These are phyloP conservation scores for Metschnikowia colocasiae DNA, from an alignment of 805 yeast species.

Conservation along the genomic window DNA sequence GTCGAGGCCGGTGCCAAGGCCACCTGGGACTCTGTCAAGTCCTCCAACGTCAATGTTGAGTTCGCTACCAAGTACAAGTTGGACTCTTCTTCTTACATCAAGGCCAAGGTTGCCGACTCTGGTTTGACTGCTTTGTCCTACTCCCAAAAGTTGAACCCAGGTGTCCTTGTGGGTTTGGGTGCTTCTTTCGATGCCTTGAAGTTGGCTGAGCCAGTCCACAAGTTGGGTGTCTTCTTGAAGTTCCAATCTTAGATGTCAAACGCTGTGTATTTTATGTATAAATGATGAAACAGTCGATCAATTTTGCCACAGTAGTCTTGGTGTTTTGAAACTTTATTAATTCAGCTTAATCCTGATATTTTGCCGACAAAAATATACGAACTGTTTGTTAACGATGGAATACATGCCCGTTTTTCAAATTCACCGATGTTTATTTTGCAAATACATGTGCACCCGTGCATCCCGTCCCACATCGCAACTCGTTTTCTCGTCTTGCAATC, in stretches of 20 bases:
- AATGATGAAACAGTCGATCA: neutral
- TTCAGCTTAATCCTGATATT: too few relatives aligned
- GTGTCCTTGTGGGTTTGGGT: constrained; percentile 96
- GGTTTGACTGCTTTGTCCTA: constrained; percentile 92
- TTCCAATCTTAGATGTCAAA: constrained; percentile 48
- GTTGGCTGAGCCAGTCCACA: constrained; percentile 95
- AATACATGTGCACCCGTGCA: constrained; percentile 8
- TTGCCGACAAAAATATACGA: too few relatives aligned
- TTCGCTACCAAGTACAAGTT: constrained; percentile 92
- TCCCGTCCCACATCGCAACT: constrained; percentile 5
- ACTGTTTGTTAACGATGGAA: neutral
- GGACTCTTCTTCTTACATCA: constrained; percentile 84
- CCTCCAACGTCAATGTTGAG: constrained; percentile 84
- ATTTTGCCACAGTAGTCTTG: neutral
- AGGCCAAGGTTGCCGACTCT: constrained; percentile 95
- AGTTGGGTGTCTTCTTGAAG: constrained; percentile 85
- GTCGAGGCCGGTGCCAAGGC: constrained; percentile 99
- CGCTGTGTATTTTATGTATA: constrained; percentile 7
- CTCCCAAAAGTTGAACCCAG: constrained; percentile 93
- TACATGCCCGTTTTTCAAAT: neutral
- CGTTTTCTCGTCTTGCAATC: neutral
- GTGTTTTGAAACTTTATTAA: neutral
- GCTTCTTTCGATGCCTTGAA: constrained; percentile 94
- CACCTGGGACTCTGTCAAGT: constrained; percentile 84
- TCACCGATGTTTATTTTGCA: neutral